Percentiles rank a stretch among this genome's conserved stretches.
phyloP scores from a whole-genome alignment of 1,284 basidiomycete species.

The Phenoliferia sp. region DNA sequence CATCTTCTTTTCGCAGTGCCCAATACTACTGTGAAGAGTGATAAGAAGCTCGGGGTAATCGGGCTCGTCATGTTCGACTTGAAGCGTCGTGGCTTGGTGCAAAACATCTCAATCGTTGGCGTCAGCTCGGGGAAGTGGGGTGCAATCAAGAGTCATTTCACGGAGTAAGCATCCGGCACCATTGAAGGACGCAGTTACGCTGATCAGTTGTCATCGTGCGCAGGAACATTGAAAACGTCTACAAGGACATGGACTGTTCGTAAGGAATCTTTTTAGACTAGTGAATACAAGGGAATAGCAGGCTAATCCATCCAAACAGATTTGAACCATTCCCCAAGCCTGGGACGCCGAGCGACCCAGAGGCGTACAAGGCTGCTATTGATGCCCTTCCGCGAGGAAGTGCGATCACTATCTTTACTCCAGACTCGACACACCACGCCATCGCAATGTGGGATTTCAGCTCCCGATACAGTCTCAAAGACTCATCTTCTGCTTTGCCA shows the following conservation, averaged over 20 bases:
- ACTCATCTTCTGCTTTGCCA: conserved; percentile 52
- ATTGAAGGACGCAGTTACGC: background rate
- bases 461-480: background rate
- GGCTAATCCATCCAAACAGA: conserved; percentile 41
- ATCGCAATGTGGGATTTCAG: background rate
- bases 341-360: conserved; percentile 58
- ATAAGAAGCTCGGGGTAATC: conserved; percentile 80
- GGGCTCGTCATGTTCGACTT: conserved; percentile 55
- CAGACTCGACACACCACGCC: conserved; percentile 68
- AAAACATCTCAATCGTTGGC: conserved; percentile 67
- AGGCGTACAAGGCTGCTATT: conserved; percentile 86
- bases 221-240: conserved; percentile 74
- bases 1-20: too few species aligned
- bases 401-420: conserved; percentile 82
- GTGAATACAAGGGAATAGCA: background rate
- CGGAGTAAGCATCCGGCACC: conserved; percentile 28
- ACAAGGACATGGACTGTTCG: conserved; percentile 52
- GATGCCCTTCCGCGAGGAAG: conserved; percentile 70
- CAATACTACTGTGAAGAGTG: conserved; percentile 79
- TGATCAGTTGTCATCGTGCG: too few species aligned
- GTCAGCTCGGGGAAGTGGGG: conserved; percentile 77
- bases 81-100: conserved; percentile 73
- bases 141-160: conserved; percentile 71
- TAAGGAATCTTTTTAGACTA: background rate
- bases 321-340: conserved; percentile 76